phyloP scores from a whole-genome alignment of 495 filamentous ascomycete species.

The Neohortaea acidophila region DNA sequence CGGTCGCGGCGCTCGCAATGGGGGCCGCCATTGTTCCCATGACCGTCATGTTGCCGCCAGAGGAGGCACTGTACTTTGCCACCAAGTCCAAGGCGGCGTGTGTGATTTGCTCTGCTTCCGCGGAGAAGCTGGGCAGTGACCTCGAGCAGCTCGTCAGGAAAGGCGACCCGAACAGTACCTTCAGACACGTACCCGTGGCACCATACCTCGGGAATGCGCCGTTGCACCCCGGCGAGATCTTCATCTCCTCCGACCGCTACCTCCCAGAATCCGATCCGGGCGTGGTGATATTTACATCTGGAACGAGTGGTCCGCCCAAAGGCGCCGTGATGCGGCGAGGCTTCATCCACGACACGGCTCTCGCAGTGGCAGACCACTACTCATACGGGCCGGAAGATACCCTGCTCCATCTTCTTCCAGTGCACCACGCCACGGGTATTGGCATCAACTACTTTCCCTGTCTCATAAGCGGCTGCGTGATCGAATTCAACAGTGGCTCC shows the following conservation, averaged over 20 bases:
- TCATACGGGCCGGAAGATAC: slow-evolving; percentile 19
- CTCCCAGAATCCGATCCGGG: slow-evolving; percentile 24
- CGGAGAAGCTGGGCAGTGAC: slow-evolving; percentile 18
- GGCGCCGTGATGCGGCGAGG: slow-evolving; percentile 27
- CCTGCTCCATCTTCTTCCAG: slow-evolving; percentile 31
- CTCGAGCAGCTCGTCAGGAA: slow-evolving; percentile 15
- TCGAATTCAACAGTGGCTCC: slow-evolving; percentile 34
- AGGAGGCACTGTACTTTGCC: slow-evolving; percentile 34
- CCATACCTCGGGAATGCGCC: slow-evolving; percentile 12
- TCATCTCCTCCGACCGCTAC: slow-evolving; percentile 21
- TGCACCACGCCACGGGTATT: slow-evolving; percentile 36
- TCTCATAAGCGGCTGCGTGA: slow-evolving; percentile 29
- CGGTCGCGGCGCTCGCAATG: slow-evolving; percentile 31
- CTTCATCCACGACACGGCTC: slow-evolving; percentile 22
- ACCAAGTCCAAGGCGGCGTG: slow-evolving; percentile 21
- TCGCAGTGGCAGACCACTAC: slow-evolving; percentile 26
- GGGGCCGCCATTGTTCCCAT: slow-evolving; percentile 31
- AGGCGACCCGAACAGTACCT: slow-evolving; percentile 5
- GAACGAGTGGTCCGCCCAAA: slow-evolving; percentile 29
- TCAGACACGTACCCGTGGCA: slow-evolving; percentile 19
- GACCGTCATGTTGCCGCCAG: slow-evolving; percentile 24
- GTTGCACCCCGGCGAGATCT: slow-evolving; percentile 15
- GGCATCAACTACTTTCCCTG: slow-evolving; percentile 35
- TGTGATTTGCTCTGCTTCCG: slow-evolving; percentile 17
- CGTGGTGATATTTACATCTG: slow-evolving; percentile 30